These are phyloP conservation scores for Apiospora hydei DNA, from an alignment of 2,329 filamentous ascomycete genomes.

Conservation along the genomic window DNA sequence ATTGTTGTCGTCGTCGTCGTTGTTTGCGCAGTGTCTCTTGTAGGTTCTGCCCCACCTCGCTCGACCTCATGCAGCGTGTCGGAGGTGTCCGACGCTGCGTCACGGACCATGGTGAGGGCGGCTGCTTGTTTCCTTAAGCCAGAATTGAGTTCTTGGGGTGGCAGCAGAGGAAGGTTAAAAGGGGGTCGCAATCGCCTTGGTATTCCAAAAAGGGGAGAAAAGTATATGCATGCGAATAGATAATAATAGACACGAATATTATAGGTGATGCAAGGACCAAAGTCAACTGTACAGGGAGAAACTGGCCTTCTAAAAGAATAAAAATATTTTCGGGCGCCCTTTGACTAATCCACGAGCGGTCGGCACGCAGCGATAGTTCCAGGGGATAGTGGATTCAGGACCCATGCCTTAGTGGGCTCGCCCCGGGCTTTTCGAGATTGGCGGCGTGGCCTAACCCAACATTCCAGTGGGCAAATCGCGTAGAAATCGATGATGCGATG, in stretches of 20 bases:
- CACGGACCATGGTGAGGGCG: background rate
- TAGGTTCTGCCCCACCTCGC: conserved; percentile 7
- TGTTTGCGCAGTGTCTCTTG: background rate
- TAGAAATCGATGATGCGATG: conserved; percentile 22
- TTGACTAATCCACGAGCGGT: background rate
- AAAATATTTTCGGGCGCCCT: background rate
- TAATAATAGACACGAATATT: background rate
- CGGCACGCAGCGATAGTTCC: background rate
- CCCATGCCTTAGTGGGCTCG: conserved; percentile 8
- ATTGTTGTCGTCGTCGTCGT: no score
- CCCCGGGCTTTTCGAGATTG: background rate
- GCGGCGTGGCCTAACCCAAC: background rate
- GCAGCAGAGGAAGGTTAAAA: background rate
- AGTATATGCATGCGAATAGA: background rate
- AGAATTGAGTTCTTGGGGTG: background rate
- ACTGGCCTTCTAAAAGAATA: background rate
- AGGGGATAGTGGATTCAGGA: background rate
- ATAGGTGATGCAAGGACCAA: background rate
- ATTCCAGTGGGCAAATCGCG: background rate
- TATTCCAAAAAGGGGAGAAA: background rate
- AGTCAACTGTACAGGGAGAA: background rate
- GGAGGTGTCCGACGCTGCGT: conserved; percentile 2
- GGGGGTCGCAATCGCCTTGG: background rate
- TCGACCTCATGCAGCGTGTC: conserved; percentile 15
- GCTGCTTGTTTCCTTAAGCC: background rate